A percentile compares a stretch with the other conserved stretches of the same genome.
phyloP scores from a whole-genome alignment of 495 filamentous ascomycete genomes.

The Zalerion maritima region DNA sequence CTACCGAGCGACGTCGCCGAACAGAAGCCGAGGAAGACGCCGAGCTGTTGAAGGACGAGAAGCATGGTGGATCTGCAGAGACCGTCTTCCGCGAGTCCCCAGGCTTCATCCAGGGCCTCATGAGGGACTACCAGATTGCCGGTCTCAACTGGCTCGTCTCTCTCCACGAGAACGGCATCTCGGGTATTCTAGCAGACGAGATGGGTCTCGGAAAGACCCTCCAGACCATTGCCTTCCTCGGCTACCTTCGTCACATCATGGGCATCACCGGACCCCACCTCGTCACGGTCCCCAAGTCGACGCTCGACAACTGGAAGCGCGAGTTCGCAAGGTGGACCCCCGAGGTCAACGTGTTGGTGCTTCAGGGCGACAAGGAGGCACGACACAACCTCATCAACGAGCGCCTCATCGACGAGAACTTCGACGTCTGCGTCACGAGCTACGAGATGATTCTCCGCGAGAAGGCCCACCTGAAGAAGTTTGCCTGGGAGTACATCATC shows the following conservation, averaged over 20 bases:
- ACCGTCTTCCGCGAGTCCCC: slow-evolving; percentile 91
- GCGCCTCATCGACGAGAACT: slow-evolving; percentile 76
- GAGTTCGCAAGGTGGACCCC: slow-evolving; percentile 93
- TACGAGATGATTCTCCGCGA: slow-evolving; percentile 96
- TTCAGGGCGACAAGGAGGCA: slow-evolving; percentile 94
- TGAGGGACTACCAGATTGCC: slow-evolving; percentile 92
- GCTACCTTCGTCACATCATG: slow-evolving; percentile 81
- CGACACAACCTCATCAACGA: slow-evolving; percentile 80
- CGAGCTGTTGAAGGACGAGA: slow-evolving; percentile 84
- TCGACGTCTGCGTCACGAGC: slow-evolving; percentile 88
- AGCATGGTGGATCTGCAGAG: slow-evolving; percentile 66
- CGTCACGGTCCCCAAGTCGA: slow-evolving; percentile 90
- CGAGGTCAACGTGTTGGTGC: slow-evolving; percentile 82
- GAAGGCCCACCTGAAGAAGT: slow-evolving; percentile 89
- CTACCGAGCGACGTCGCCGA: slow-evolving; percentile 60
- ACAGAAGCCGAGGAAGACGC: slow-evolving; percentile 98
- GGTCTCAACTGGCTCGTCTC: slow-evolving; percentile 98
- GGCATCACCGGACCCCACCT: slow-evolving; percentile 88
- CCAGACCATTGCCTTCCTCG: slow-evolving; percentile 80
- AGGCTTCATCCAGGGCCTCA: slow-evolving; percentile 68
- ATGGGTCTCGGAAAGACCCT: slow-evolving; percentile 94
- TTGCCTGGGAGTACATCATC: slow-evolving; percentile 99
- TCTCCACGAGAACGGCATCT: slow-evolving; percentile 96
- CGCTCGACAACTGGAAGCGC: slow-evolving; percentile 94
- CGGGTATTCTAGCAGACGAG: slow-evolving; percentile 92